Percentiles rank a stretch among this genome's conserved stretches.
These are phyloP conservation scores for Aureobasidium vineae DNA, from an alignment of 2,329 filamentous ascomycete genomes.

Conservation along the genomic window DNA sequence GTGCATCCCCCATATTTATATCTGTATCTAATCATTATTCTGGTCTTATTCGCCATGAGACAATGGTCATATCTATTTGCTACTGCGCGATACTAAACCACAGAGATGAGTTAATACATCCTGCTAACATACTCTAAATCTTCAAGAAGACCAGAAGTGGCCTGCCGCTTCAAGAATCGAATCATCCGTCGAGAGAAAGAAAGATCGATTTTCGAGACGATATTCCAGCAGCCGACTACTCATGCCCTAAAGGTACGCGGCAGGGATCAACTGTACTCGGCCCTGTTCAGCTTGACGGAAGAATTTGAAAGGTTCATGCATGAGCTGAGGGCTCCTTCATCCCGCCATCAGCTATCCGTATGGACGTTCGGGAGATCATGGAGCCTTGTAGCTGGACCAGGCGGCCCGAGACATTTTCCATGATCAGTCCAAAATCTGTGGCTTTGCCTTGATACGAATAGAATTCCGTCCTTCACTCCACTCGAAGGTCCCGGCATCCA, in stretches of 20 bases:
- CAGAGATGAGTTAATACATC: background rate
- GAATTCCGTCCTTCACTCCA: background rate
- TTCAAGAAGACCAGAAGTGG: background rate
- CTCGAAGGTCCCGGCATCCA: background rate
- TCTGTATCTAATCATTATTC: background rate
- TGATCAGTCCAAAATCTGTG: background rate
- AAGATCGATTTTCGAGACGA: background rate
- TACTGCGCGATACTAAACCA: background rate
- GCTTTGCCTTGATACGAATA: background rate
- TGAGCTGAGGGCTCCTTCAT: background rate
- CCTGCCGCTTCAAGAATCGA: background rate
- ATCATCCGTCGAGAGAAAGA: background rate
- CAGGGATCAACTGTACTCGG: background rate
- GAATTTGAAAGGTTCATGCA: background rate
- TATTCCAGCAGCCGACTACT: background rate
- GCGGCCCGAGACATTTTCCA: background rate
- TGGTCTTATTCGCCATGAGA: background rate
- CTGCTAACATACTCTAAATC: background rate
- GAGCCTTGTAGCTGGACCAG: background rate
- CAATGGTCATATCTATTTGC: background rate
- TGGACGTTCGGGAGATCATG: background rate
- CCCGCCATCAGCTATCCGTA: background rate
- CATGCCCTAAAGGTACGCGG: background rate
- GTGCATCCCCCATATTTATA: background rate
- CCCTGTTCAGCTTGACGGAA: slow-evolving; percentile 13